Evolutionary conservation across 1,284 basidiomycete species (phyloP).

Genomic region (Apiotrichum montevideense): DNA sequence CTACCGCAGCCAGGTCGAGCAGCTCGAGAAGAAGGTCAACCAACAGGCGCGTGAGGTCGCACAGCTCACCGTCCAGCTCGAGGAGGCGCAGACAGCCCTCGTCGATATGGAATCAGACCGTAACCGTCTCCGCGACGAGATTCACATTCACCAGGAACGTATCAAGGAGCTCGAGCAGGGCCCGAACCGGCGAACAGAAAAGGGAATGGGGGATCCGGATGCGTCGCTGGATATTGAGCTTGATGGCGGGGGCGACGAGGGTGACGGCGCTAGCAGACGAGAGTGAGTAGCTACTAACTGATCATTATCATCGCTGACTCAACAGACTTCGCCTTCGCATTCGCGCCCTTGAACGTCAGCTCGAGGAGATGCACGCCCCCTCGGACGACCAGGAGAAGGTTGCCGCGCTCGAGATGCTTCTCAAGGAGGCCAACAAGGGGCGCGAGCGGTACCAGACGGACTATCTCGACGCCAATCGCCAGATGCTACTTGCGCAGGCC

Average conservation of each 20-base stretch:
- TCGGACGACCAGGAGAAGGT: slow-evolving; percentile 53
- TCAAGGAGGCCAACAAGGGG: slow-evolving; percentile 85
- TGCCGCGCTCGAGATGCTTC: slow-evolving; percentile 76
- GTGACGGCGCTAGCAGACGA: slow-evolving; percentile 73
- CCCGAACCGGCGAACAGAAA: background rate
- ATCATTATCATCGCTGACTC: background rate
- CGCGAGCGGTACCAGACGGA: slow-evolving; percentile 84
- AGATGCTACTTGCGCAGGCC: slow-evolving; percentile 71
- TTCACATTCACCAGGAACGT: slow-evolving; percentile 86
- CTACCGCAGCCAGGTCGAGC: slow-evolving; percentile 79
- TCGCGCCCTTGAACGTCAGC: slow-evolving; percentile 71
- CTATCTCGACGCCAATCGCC: slow-evolving; percentile 75
- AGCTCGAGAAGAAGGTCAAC: slow-evolving; percentile 62
- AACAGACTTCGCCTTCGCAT: slow-evolving; percentile 55
- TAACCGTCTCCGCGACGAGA: slow-evolving; percentile 71
- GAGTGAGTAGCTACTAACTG: background rate
- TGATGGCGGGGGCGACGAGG: slow-evolving; percentile 47
- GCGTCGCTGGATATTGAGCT: slow-evolving; percentile 47
- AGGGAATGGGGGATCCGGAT: slow-evolving; percentile 10
- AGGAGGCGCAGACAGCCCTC: slow-evolving; percentile 63
- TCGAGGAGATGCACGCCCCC: slow-evolving; percentile 59
- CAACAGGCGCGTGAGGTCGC: slow-evolving; percentile 51
- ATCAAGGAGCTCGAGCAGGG: slow-evolving; percentile 69
- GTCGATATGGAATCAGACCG: slow-evolving; percentile 59
- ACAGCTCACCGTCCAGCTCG: slow-evolving; percentile 65